A percentile compares a stretch with the other conserved stretches of the same genome.
Evolutionary conservation across 116 monocot species (phyloP).

Genomic region (Iris pallida): DNA sequence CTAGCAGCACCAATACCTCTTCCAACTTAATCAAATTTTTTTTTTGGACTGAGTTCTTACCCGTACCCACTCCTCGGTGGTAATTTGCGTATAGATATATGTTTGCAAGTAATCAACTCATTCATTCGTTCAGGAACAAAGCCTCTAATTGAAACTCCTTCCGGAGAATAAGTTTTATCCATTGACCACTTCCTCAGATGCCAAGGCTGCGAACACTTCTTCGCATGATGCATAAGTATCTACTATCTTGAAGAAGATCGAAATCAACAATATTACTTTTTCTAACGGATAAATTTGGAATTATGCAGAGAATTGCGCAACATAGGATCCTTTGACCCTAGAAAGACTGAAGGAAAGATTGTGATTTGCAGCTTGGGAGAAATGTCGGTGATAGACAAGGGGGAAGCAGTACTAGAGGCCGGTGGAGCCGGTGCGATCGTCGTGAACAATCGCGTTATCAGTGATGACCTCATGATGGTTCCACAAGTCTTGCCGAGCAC

Average conservation of each 20-base stretch:
- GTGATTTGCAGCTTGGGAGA: slow-evolving; percentile 32
- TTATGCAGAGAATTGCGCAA: slow-evolving; percentile 29
- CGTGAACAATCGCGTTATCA: slow-evolving; percentile 25
- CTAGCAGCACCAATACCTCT: no score
- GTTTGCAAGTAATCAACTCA: no score
- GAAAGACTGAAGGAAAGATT: slow-evolving; percentile 48
- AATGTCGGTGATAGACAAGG: slow-evolving; percentile 31
- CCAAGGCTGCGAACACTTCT: neutral
- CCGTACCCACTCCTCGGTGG: no score
- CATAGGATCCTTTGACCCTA: slow-evolving; percentile 16
- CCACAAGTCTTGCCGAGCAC: slow-evolving; percentile 60
- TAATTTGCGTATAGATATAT: no score
- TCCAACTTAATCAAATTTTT: no score
- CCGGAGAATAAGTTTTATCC: slow-evolving; percentile 14
- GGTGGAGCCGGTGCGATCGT: slow-evolving; percentile 51
- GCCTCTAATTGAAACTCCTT: slow-evolving; percentile 6
- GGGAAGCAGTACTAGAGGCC: slow-evolving; percentile 22
- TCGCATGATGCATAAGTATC: slow-evolving; percentile 5
- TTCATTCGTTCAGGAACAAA: slow-evolving; percentile 19
- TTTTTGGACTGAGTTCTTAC: no score
- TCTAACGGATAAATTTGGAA: no score
- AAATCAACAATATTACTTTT: no score
- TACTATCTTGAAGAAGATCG: no score
- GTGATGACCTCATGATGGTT: slow-evolving; percentile 45
- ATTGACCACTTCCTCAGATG: slow-evolving; percentile 10